Conservation (phyloP, 331 rosid species). For the Prunus yedoensis region DNA sequence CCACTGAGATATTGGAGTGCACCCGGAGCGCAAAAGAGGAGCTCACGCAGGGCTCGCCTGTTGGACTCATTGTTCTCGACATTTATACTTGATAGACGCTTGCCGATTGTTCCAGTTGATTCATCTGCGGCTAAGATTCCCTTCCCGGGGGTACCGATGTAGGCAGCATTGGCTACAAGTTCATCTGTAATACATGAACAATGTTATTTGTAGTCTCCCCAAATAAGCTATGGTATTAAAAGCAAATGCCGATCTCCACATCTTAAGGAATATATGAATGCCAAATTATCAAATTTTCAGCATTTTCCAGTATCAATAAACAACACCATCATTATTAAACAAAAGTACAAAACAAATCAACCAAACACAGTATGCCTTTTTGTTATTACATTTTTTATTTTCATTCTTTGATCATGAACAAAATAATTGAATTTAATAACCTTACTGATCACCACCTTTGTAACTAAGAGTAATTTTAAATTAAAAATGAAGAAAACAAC, state of each 20-base stretch:
- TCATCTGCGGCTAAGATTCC: conserved; percentile 98
- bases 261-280: no score
- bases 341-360: not conserved
- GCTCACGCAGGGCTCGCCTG: conserved; percentile 81
- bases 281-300: no score
- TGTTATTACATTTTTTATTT: not conserved
- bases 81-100: conserved; percentile 71
- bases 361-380: not conserved
- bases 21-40: conserved; percentile 79
- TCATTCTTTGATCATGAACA: no score
- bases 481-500: no score
- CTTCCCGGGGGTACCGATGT: conserved; percentile 89
- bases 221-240: not conserved
- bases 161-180: conserved; percentile 75
- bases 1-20: conserved; percentile 70
- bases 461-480: no score
- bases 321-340: not conserved
- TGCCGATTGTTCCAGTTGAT: conserved; percentile 88
- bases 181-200: conserved; percentile 53
- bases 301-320: not conserved
- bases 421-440: no score
- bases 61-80: conserved; percentile 72
- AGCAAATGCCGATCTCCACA: no score
- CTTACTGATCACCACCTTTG: no score
- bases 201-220: not conserved